Evolutionary conservation across 2,329 filamentous ascomycete genomes (phyloP).

Genomic region (Fusarium falciforme): DNA sequence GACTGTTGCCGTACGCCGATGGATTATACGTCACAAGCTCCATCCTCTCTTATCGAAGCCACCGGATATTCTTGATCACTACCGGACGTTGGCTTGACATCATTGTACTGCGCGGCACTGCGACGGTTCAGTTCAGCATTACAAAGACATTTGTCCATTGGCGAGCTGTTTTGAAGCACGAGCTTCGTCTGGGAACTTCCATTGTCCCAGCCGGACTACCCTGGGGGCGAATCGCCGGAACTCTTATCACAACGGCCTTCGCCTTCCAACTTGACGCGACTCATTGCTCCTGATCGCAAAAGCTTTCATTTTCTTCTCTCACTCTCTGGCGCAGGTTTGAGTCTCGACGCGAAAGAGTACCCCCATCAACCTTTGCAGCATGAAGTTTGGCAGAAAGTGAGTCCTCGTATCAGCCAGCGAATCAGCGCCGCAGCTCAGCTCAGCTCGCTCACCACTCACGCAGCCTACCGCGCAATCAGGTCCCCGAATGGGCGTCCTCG

Average conservation of each 20-base stretch:
- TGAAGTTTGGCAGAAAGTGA: constrained; percentile 75
- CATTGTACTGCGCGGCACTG: constrained; percentile 1
- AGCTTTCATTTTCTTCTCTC: constrained; percentile 6
- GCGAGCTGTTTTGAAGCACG: not conserved
- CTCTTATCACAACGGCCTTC: constrained; percentile 7
- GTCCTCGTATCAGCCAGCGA: constrained; percentile 37
- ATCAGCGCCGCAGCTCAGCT: not conserved
- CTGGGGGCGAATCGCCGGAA: constrained; percentile 10
- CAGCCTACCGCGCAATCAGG: constrained; percentile 82
- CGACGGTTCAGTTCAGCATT: constrained; percentile 4
- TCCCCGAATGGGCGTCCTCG: constrained; percentile 85
- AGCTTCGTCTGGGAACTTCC: constrained; percentile 5
- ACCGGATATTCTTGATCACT: constrained; percentile 32
- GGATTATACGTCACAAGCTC: constrained; percentile 19
- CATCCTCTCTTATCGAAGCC: constrained; percentile 21
- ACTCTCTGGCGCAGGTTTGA: constrained; percentile 6
- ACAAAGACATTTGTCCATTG: not conserved
- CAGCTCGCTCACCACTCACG: constrained; percentile 25
- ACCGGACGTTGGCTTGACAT: constrained; percentile 29
- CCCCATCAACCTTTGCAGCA: constrained; percentile 42
- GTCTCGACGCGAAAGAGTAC: not conserved
- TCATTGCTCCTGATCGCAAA: constrained; percentile 6
- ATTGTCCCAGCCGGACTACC: constrained; percentile 12
- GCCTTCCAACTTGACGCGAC: not conserved
- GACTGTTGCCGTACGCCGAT: constrained; percentile 3